Conservation (phyloP, 2,329 filamentous ascomycete species). For the Westerdykella sp. region DNA sequence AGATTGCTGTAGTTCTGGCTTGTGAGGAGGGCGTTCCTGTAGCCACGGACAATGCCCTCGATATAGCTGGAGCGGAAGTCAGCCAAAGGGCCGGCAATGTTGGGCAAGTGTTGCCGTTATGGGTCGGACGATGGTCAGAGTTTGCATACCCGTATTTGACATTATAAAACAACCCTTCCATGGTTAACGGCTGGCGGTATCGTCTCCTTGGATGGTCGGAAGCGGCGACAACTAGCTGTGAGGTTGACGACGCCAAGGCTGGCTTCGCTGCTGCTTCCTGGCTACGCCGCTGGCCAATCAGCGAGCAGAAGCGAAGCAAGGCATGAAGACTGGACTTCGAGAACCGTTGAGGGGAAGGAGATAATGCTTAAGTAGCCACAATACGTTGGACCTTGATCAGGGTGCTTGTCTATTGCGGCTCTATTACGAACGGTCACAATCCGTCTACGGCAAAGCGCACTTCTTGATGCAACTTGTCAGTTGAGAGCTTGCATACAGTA, state of each 20-base stretch:
- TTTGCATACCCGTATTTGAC: slow-evolving; percentile 74
- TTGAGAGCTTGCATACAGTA: too few species aligned
- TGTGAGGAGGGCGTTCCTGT: slow-evolving; percentile 88
- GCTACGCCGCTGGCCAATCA: background rate
- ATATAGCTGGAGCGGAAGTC: slow-evolving; percentile 62
- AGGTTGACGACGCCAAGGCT: background rate
- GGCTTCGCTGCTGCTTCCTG: background rate
- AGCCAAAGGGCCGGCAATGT: slow-evolving; percentile 4
- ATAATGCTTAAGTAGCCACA: too few species aligned
- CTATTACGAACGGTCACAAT: too few species aligned
- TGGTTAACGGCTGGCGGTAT: slow-evolving; percentile 37
- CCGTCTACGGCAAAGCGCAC: too few species aligned
- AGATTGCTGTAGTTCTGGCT: slow-evolving; percentile 89
- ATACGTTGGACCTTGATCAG: too few species aligned
- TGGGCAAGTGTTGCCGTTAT: background rate
- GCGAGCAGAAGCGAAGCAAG: too few species aligned
- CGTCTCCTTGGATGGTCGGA: background rate
- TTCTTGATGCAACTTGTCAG: too few species aligned
- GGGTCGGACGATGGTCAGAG: background rate
- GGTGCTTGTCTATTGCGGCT: too few species aligned
- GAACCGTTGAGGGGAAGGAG: too few species aligned
- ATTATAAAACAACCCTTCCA: slow-evolving; percentile 94
- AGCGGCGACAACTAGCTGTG: background rate
- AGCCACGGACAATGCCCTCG: slow-evolving; percentile 94
- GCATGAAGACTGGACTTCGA: too few species aligned